A percentile compares a stretch with the other conserved stretches of the same genome.
Conservation (phyloP, 2,329 filamentous ascomycete genomes). For the Colletotrichum chlorophyti region DNA sequence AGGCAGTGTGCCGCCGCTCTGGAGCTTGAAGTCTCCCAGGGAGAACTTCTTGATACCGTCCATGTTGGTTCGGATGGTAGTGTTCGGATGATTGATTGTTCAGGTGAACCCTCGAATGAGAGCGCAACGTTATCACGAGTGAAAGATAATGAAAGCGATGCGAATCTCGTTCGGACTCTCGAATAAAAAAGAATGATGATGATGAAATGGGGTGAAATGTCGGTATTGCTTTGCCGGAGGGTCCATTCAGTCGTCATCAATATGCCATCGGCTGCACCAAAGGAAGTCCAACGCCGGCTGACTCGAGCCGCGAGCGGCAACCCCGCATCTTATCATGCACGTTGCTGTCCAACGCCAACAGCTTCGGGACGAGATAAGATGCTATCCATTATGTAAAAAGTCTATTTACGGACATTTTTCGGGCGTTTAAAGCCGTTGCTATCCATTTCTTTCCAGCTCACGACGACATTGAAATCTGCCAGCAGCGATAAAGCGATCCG, state of each 20-base stretch:
- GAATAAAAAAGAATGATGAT: neutral
- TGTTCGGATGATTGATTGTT: neutral
- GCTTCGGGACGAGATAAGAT: too few species aligned
- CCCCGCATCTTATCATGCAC: neutral
- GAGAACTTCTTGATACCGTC: slow-evolving; percentile 51
- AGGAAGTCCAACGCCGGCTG: neutral
- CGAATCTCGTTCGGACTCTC: neutral
- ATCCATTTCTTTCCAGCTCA: too few species aligned
- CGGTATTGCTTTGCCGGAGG: too few species aligned
- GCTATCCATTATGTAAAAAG: neutral
- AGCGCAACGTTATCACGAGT: neutral
- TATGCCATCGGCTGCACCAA: neutral
- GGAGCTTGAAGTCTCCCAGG: slow-evolving; percentile 71
- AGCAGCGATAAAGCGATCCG: too few species aligned
- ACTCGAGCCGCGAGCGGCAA: neutral
- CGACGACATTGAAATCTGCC: too few species aligned
- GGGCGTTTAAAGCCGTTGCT: too few species aligned
- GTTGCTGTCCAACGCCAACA: too few species aligned
- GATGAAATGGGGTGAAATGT: too few species aligned
- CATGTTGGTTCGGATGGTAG: neutral
- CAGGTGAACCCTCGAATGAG: too few species aligned
- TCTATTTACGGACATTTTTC: neutral
- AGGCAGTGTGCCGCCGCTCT: slow-evolving; percentile 67
- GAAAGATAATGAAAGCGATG: neutral
- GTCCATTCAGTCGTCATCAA: neutral